Conservation (phyloP, 352 stramenopile genomes). For the Phytophthora sojae region DNA sequence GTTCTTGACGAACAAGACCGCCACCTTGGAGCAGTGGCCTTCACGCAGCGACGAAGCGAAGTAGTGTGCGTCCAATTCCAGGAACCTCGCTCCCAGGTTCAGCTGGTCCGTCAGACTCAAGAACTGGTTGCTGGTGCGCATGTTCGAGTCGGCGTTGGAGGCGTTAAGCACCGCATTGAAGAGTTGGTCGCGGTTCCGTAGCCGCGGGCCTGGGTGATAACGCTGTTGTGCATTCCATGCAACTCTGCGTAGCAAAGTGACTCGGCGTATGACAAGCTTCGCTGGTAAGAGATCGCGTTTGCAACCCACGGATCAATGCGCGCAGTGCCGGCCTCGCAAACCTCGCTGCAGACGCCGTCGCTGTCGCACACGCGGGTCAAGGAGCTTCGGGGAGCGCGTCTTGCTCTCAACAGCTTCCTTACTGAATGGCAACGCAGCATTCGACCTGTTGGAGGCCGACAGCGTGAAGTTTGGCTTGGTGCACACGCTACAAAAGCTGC, state of each 20-base stretch:
- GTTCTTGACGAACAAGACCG: constrained; percentile 53
- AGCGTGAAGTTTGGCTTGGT: constrained; percentile 46
- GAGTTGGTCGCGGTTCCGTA: constrained; percentile 78
- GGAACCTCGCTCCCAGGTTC: constrained; percentile 64
- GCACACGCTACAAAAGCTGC: constrained; percentile 48
- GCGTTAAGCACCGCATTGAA: constrained; percentile 56
- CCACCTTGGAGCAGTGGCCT: constrained; percentile 66
- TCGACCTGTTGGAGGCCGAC: constrained; percentile 13
- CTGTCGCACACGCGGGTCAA: constrained; percentile 52
- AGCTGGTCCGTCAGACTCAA: constrained; percentile 77
- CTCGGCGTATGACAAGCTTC: constrained; percentile 61
- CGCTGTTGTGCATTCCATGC: constrained; percentile 71
- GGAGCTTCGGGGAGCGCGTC: constrained; percentile 39
- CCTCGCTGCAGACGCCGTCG: constrained; percentile 59
- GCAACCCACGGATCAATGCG: constrained; percentile 64
- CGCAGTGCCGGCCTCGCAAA: constrained; percentile 61
- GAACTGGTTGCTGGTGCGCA: constrained; percentile 74
- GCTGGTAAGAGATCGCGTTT: constrained; percentile 59
- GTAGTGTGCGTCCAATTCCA: constrained; percentile 84
- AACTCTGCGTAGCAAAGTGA: constrained; percentile 70
- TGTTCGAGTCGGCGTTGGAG: constrained; percentile 52
- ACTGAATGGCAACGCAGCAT: constrained; percentile 16
- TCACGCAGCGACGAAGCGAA: constrained; percentile 58
- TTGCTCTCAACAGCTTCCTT: constrained; percentile 28
- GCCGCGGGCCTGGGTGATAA: constrained; percentile 59